Evolutionary conservation across 257 asterid species (phyloP).

Genomic region (Forsythia viridissima): DNA sequence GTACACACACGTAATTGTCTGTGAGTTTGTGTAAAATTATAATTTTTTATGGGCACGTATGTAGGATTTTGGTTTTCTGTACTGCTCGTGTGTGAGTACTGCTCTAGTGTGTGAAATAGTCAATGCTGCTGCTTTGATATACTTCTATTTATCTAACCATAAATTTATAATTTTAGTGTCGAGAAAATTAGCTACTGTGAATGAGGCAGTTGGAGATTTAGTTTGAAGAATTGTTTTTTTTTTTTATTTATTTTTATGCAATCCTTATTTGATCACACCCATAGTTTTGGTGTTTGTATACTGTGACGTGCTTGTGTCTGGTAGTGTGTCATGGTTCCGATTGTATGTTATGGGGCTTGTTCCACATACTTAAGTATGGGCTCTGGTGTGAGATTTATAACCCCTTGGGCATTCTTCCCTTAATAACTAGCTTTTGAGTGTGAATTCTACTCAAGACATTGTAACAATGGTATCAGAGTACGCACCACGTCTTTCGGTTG

Average conservation of each 20-base stretch:
- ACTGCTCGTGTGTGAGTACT: not conserved
- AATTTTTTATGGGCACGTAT: not conserved
- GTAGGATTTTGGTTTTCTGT: not conserved
- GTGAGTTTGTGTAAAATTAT: constrained; percentile 2
- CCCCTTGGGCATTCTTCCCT: no score
- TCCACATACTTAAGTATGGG: no score
- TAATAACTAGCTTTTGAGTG: no score
- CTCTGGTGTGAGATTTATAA: no score
- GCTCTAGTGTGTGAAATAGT: not conserved
- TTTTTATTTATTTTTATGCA: not conserved
- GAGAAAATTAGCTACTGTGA: not conserved
- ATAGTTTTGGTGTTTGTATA: not conserved
- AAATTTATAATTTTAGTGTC: not conserved
- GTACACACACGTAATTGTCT: not conserved
- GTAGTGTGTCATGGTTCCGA: not conserved
- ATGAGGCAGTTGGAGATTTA: not conserved
- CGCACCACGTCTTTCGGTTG: no score
- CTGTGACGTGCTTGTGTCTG: not conserved
- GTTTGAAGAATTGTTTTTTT: not conserved
- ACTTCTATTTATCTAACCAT: not conserved
- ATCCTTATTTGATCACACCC: constrained; percentile 1
- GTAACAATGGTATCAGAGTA: no score
- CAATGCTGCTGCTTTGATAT: not conserved
- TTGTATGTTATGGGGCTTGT: no score
- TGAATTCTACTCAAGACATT: no score